phyloP scores from a whole-genome alignment of 2,329 filamentous ascomycete species.

The Aspergillus sp. region DNA sequence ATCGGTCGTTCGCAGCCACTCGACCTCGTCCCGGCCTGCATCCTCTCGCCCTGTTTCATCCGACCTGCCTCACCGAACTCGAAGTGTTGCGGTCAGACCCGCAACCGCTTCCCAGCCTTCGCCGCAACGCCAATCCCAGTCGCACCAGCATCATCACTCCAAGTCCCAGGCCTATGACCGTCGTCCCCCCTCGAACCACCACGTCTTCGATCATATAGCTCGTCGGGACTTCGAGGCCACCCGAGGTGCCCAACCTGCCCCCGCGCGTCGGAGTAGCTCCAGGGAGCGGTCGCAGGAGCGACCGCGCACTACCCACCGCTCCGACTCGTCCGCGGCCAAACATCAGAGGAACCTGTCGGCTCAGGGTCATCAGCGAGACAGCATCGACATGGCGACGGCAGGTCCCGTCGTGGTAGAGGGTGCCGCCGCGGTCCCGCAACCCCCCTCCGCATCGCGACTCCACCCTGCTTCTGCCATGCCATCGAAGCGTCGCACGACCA shows the following conservation, averaged over 20 bases:
- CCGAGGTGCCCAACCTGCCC: conserved; percentile 58
- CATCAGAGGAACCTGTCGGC: conserved; percentile 40
- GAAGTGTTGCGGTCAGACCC: conserved; percentile 44
- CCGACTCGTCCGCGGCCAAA: conserved; percentile 52
- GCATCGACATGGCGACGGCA: conserved; percentile 46
- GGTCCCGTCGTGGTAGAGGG: conserved; percentile 53
- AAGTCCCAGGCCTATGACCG: conserved; percentile 44
- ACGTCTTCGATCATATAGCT: conserved; percentile 51
- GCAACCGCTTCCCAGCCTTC: conserved; percentile 36
- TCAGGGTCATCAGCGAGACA: conserved; percentile 41
- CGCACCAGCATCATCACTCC: conserved; percentile 29
- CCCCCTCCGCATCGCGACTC: conserved; percentile 32
- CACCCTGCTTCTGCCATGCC: conserved; percentile 36
- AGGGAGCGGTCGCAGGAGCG: conserved; percentile 54
- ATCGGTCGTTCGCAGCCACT: conserved; percentile 49
- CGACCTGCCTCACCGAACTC: conserved; percentile 46
- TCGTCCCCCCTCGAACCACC: conserved; percentile 46
- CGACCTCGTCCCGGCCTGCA: conserved; percentile 45
- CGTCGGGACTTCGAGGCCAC: conserved; percentile 72
- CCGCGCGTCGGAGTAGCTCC: conserved; percentile 62
- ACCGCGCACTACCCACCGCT: conserved; percentile 46
- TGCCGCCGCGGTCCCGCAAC: conserved; percentile 51
- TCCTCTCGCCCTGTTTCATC: conserved; percentile 39
- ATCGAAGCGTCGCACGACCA: conserved; percentile 67
- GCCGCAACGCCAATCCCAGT: conserved; percentile 28